phyloP scores from a whole-genome alignment of 257 asterid genomes.

The Nicotiana otophora region DNA sequence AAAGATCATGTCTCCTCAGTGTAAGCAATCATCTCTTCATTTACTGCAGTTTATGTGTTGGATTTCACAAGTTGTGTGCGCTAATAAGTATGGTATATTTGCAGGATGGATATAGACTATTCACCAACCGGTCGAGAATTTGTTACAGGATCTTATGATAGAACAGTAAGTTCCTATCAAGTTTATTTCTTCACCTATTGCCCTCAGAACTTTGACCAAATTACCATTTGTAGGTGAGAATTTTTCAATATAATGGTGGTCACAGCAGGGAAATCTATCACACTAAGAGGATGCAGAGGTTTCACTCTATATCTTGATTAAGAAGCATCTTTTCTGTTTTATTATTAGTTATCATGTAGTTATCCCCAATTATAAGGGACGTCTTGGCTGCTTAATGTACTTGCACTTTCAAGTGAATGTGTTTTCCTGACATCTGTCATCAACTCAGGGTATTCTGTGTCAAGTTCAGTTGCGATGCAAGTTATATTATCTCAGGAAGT shows the following conservation, averaged over 20 bases:
- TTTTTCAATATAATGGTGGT: slow-evolving; percentile 86
- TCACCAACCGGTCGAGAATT: slow-evolving; percentile 98
- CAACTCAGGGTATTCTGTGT: slow-evolving; percentile 83
- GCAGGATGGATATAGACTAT: slow-evolving; percentile 95
- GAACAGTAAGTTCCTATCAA: slow-evolving; percentile 61
- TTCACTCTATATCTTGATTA: background rate
- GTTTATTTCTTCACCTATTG: slow-evolving; percentile 7
- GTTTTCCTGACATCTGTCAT: slow-evolving; percentile 19
- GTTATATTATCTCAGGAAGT: slow-evolving; percentile 84
- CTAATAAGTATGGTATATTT: slow-evolving; percentile 8
- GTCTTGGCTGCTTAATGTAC: background rate
- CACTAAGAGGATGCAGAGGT: slow-evolving; percentile 99
- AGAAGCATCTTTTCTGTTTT: background rate
- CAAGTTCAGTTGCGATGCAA: slow-evolving; percentile 83
- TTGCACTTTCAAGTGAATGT: background rate
- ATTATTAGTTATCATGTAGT: background rate
- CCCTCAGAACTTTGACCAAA: background rate
- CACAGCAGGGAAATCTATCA: slow-evolving; percentile 96
- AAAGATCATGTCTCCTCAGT: slow-evolving; percentile 91
- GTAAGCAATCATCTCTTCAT: slow-evolving; percentile 37
- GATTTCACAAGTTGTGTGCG: background rate
- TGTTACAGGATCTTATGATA: slow-evolving; percentile 95
- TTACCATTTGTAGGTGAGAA: slow-evolving; percentile 61
- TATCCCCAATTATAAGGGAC: background rate
- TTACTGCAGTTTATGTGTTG: slow-evolving; percentile 3